Percentiles rank a stretch among this genome's conserved stretches.
phyloP scores from a whole-genome alignment of 352 stramenopile species.

The Pythium plurisporium region DNA sequence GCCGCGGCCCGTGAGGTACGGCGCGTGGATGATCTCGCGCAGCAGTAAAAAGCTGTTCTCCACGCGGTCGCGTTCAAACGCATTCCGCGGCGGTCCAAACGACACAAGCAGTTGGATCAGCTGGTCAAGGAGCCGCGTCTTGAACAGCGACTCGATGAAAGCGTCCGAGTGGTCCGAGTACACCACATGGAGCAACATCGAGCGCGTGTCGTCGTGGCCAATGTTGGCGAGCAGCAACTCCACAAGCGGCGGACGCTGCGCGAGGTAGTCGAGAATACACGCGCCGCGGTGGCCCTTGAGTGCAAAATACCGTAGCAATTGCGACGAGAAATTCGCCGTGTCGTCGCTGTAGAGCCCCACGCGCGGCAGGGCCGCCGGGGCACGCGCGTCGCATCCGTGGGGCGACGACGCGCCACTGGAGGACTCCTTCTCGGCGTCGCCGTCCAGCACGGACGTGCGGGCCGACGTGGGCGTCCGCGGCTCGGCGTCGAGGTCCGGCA shows the following conservation, averaged over 20 bases:
- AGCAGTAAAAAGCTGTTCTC: slow-evolving; percentile 81
- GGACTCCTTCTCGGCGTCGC: slow-evolving; percentile 5
- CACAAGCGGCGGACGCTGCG: slow-evolving; percentile 45
- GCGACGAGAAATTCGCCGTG: slow-evolving; percentile 73
- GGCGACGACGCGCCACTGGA: neutral
- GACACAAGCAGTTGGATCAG: slow-evolving; percentile 76
- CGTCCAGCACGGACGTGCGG: slow-evolving; percentile 1
- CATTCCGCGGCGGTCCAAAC: slow-evolving; percentile 63
- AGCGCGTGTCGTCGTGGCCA: slow-evolving; percentile 77
- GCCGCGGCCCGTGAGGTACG: slow-evolving; percentile 74
- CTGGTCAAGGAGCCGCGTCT: slow-evolving; percentile 67
- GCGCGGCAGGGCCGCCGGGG: too few species aligned
- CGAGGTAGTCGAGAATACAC: slow-evolving; percentile 74
- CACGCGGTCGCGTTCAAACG: slow-evolving; percentile 68
- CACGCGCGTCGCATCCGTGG: too few species aligned
- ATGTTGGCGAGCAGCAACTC: slow-evolving; percentile 78
- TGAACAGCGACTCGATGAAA: slow-evolving; percentile 65
- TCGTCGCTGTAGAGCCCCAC: slow-evolving; percentile 74
- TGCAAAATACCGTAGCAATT: slow-evolving; percentile 79
- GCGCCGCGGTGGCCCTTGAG: slow-evolving; percentile 71
- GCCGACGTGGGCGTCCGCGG: slow-evolving; percentile 19
- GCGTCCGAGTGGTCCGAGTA: slow-evolving; percentile 83
- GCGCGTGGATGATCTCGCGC: slow-evolving; percentile 76
- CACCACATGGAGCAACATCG: slow-evolving; percentile 69
- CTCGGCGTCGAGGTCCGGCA: slow-evolving; percentile 10